Percentiles rank a stretch among this genome's conserved stretches.
These are phyloP conservation scores for Blumeriella jaapii DNA, from an alignment of 2,329 filamentous ascomycete genomes.

Conservation along the genomic window DNA sequence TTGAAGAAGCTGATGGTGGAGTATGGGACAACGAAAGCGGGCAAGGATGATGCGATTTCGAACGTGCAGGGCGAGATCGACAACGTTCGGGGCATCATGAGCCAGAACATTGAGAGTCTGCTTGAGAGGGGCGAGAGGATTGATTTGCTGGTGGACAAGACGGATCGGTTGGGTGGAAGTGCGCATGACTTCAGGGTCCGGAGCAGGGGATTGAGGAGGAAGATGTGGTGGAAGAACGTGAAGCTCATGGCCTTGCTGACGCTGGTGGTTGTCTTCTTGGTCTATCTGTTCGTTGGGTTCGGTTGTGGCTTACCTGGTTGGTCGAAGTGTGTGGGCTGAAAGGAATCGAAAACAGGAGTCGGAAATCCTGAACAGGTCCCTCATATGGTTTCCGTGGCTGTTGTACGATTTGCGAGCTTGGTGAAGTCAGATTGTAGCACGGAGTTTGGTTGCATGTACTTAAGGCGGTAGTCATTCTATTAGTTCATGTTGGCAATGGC, in stretches of 20 bases:
- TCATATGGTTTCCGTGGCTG: background rate
- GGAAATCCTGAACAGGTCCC: background rate
- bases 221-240: slow-evolving; percentile 99
- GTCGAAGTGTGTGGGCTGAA: slow-evolving; percentile 25
- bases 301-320: slow-evolving; percentile 56
- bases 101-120: slow-evolving; percentile 83
- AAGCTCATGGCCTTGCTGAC: slow-evolving; percentile 77
- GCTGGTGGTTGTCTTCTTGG: slow-evolving; percentile 60
- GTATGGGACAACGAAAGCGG: slow-evolving; percentile 66
- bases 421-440: no score
- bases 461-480: no score
- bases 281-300: slow-evolving; percentile 62
- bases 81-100: slow-evolving; percentile 87
- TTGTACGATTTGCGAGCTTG: slow-evolving; percentile 5
- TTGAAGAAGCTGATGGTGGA: slow-evolving; percentile 70
- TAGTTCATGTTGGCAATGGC: no score
- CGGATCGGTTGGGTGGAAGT: slow-evolving; percentile 77
- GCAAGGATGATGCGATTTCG: slow-evolving; percentile 68
- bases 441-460: no score
- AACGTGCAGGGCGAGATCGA: slow-evolving; percentile 87
- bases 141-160: slow-evolving; percentile 92
- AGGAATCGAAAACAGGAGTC: background rate
- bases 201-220: slow-evolving; percentile 72
- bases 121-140: slow-evolving; percentile 87
- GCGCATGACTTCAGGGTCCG: slow-evolving; percentile 84